Conservation (phyloP, 306 rosid genomes). For the Fragaria nilgerrensis region DNA sequence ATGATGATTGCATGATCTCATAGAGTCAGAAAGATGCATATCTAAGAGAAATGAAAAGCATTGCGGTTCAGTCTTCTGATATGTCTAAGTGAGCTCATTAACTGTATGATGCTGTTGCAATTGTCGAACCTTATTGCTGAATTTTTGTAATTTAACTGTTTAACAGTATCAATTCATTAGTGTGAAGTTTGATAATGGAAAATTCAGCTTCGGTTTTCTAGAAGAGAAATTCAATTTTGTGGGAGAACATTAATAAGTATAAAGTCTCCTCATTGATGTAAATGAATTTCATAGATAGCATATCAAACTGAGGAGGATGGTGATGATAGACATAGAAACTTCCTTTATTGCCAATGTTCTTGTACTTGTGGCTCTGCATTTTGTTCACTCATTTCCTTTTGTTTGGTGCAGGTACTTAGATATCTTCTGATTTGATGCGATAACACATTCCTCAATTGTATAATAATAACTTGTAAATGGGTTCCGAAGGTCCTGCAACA, state of each 20-base stretch:
- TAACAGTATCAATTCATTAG: background rate
- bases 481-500: slow-evolving; percentile 87
- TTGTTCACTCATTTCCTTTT: slow-evolving; percentile 16
- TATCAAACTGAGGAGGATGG: background rate
- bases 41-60: background rate
- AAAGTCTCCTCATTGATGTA: background rate
- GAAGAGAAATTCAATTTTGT: background rate
- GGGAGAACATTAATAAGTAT: background rate
- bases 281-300: slow-evolving; percentile 6
- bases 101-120: background rate
- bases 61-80: background rate
- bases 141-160: background rate
- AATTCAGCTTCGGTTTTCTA: background rate
- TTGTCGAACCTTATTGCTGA: background rate
- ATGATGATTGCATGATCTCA: background rate
- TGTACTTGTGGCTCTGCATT: background rate
- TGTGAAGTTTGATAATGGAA: background rate
- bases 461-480: slow-evolving; percentile 55
- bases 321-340: background rate
- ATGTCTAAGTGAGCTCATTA: background rate
- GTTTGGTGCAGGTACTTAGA: slow-evolving; percentile 40
- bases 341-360: background rate
- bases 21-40: background rate
- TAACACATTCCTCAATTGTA: slow-evolving; percentile 21
- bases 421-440: slow-evolving; percentile 36